A percentile compares a stretch with the other conserved stretches of the same genome.
These are phyloP conservation scores for Talaromyces amestolkiae DNA, from an alignment of 2,329 filamentous ascomycete species.

Conservation along the genomic window DNA sequence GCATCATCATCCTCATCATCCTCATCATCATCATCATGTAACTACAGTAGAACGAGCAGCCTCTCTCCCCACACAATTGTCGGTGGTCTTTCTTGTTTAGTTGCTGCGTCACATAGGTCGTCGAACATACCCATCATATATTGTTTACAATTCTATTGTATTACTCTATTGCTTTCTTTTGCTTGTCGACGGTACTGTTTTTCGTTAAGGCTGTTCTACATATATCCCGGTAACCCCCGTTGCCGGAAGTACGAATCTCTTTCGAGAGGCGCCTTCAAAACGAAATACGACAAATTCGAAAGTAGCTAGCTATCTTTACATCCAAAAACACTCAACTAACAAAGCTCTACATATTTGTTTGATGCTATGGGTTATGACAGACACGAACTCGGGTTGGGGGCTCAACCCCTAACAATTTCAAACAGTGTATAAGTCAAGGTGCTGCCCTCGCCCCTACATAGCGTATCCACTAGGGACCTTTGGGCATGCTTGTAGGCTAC, in stretches of 20 bases:
- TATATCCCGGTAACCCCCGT: neutral
- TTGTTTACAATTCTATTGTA: neutral
- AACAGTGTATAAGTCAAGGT: too few species aligned
- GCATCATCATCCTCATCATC: neutral
- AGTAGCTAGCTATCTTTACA: neutral
- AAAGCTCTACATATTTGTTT: too few species aligned
- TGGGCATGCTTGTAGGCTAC: too few species aligned
- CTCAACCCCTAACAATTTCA: too few species aligned
- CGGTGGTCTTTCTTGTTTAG: neutral
- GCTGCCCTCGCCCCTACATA: too few species aligned
- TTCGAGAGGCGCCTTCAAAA: neutral
- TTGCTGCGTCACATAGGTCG: slow-evolving; percentile 6
- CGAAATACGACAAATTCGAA: neutral
- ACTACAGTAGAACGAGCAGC: slow-evolving; percentile 1
- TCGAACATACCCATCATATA: slow-evolving; percentile 10
- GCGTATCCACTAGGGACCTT: too few species aligned
- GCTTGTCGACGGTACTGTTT: neutral
- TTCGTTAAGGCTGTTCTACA: too few species aligned
- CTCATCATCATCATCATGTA: neutral
- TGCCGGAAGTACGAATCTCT: neutral
- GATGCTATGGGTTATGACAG: too few species aligned
- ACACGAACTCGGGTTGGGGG: too few species aligned
- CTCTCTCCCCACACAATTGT: neutral
- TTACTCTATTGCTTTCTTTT: neutral
- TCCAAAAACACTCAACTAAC: neutral